Evolutionary conservation across 2,329 filamentous ascomycete species (phyloP).

Genomic region (Pseudocercospora macadamiae): DNA sequence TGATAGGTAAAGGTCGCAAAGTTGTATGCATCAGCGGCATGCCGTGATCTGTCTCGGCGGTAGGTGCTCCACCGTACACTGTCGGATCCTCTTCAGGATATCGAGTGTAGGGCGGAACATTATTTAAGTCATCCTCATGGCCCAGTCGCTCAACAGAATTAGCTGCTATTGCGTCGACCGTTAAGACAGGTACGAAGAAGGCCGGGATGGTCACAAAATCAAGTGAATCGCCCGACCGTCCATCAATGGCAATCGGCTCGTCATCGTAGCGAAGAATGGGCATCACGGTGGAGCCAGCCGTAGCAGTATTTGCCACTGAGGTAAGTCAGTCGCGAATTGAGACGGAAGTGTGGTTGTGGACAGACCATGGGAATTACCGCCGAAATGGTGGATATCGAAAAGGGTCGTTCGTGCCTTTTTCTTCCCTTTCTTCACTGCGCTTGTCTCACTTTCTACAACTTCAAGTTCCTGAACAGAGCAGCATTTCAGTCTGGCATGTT

Average conservation of each 20-base stretch:
- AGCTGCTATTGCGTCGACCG: background rate
- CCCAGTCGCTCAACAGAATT: background rate
- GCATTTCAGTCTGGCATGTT: too few relatives aligned
- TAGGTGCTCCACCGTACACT: background rate
- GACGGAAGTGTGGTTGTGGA: too few relatives aligned
- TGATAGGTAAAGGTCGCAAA: background rate
- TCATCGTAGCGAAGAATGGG: background rate
- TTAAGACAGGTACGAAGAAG: background rate
- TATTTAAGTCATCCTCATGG: background rate
- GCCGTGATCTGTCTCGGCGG: background rate
- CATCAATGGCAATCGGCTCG: background rate
- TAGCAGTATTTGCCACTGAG: background rate
- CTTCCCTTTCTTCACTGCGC: too few relatives aligned
- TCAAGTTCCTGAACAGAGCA: too few relatives aligned
- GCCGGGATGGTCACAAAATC: background rate
- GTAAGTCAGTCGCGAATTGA: background rate
- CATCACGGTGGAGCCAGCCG: background rate
- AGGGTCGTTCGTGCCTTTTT: too few relatives aligned
- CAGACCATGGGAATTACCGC: too few relatives aligned
- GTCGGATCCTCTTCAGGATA: background rate
- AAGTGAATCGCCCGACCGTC: background rate
- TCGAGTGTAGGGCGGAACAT: background rate
- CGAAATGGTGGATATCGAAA: too few relatives aligned
- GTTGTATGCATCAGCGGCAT: background rate
- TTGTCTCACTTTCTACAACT: too few relatives aligned